Base-by-base conservation (phyloP, 768 basidiomycete genomes). In the Mycena floridula region DNA sequence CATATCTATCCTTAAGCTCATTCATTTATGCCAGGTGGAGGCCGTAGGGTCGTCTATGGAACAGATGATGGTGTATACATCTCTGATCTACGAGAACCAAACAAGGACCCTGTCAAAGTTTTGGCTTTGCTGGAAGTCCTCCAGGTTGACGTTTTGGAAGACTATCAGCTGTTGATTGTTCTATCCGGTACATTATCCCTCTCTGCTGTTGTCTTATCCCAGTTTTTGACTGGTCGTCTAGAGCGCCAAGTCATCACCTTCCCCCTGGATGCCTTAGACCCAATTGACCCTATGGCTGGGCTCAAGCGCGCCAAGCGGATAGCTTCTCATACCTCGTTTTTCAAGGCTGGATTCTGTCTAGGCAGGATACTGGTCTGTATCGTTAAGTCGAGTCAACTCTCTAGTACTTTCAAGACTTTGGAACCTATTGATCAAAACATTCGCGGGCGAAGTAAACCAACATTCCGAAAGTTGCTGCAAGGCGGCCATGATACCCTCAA, bases 41-140 rank as follows among this genome's bases (percentile, higher is more conserved):
- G 92, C 11, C 70, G 85, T 54, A 77, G 83, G 45, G 82, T 96
- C 53, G 93, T 89, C 7, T 98, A 94, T 63, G 96, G 95, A n/a
- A 95, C 95, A 4, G 89, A 94, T 55, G 93, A 97, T 51, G 96
- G 96, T 21, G 87, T 99, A 21, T 99, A 97, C 60, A 76, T 98
- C 48, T 91, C 91, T 22, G 90, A 97, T 60, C 68, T 96, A 23
- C 74, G 80, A 37, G 86, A 89, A 43, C 63, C 72, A 26, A 80
- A 79, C 52, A 77, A 81, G 37, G 89, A 91, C 20, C 96, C 95
- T 0, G 73, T 90, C 22, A 91, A 93, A 64, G 92, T 99, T 23
- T 72, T 99, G 46, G 85, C 85, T 11, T 65, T 97, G 21, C 70
- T 86, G 35, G 91, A 95, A 52, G 95, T 99, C 13, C 76, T 85